Percentiles rank a stretch among this genome's conserved stretches.
Evolutionary conservation across 345 rosid species (phyloP).

Genomic region (Anacardium occidentale): DNA sequence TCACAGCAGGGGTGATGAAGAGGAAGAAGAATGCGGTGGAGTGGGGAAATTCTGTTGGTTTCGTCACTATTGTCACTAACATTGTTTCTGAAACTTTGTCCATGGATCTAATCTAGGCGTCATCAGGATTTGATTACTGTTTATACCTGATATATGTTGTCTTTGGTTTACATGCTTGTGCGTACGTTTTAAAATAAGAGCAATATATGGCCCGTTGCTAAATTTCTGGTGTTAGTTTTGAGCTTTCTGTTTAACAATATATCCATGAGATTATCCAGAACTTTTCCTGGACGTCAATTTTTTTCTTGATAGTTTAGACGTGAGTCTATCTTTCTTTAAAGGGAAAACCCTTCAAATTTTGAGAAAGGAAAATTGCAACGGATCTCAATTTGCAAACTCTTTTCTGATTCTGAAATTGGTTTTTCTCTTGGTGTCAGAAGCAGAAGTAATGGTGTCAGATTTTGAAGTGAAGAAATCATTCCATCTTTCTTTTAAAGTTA

Average conservation of each 20-base stretch:
- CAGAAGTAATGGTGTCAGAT: no score
- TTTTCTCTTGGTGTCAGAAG: no score
- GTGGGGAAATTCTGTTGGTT: constrained; percentile 72
- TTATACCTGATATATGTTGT: background rate
- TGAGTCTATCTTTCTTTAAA: no score
- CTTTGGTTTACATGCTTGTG: background rate
- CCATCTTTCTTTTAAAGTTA: no score
- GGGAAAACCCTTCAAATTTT: no score
- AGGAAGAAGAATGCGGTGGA: constrained; percentile 32
- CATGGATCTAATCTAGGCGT: background rate
- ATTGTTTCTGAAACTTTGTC: constrained; percentile 2
- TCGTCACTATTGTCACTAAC: constrained; percentile 64
- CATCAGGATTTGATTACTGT: background rate
- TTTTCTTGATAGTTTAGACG: background rate
- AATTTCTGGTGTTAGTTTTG: background rate
- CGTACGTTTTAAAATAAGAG: background rate
- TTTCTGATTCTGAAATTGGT: no score
- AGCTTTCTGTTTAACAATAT: background rate
- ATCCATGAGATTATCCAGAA: background rate
- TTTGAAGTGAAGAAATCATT: no score
- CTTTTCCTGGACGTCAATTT: background rate
- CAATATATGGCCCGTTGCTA: background rate
- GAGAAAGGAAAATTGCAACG: no score
- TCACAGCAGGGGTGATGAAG: constrained; percentile 57
- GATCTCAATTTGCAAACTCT: no score